Conservation (phyloP, 345 rosid species). For the Euphorbia tirucalli region DNA sequence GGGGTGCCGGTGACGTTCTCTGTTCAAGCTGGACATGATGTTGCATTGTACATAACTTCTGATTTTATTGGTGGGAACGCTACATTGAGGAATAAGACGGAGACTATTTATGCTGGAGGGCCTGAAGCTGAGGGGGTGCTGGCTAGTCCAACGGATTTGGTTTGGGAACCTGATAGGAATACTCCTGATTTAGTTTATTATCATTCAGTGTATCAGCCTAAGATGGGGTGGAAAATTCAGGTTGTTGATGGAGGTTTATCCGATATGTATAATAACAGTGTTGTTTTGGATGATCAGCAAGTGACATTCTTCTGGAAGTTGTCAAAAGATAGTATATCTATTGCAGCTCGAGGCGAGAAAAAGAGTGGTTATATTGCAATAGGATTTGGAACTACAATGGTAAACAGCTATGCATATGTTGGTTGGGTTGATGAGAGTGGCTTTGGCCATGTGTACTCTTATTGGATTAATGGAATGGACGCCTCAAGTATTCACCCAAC, state of each 20-base stretch:
- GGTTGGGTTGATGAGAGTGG: constrained; percentile 83
- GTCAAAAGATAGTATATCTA: constrained; percentile 60
- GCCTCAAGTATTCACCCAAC: constrained; percentile 68
- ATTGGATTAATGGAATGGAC: constrained; percentile 86
- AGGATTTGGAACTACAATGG: constrained; percentile 82
- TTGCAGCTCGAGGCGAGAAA: constrained; percentile 92
- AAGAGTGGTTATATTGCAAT: constrained; percentile 90
- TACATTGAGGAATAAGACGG: constrained; percentile 64
- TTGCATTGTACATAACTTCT: constrained; percentile 70
- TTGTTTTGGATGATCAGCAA: constrained; percentile 87
- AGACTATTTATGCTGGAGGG: constrained; percentile 87
- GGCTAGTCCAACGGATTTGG: constrained; percentile 69
- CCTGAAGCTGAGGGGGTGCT: constrained; percentile 80
- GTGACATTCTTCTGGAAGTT: constrained; percentile 92
- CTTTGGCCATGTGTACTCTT: constrained; percentile 69
- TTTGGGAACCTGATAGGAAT: constrained; percentile 89
- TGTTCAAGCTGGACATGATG: constrained; percentile 73
- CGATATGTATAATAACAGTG: constrained; percentile 94
- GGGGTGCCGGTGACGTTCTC: constrained; percentile 66
- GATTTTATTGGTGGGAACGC: constrained; percentile 95
- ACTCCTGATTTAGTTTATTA: constrained; percentile 87
- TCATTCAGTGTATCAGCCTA: constrained; percentile 72
- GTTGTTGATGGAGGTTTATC: constrained; percentile 95
- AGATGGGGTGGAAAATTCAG: constrained; percentile 97
- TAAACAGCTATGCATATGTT: constrained; percentile 79